Conservation (phyloP, 768 basidiomycete species). For the Russula lepida region DNA sequence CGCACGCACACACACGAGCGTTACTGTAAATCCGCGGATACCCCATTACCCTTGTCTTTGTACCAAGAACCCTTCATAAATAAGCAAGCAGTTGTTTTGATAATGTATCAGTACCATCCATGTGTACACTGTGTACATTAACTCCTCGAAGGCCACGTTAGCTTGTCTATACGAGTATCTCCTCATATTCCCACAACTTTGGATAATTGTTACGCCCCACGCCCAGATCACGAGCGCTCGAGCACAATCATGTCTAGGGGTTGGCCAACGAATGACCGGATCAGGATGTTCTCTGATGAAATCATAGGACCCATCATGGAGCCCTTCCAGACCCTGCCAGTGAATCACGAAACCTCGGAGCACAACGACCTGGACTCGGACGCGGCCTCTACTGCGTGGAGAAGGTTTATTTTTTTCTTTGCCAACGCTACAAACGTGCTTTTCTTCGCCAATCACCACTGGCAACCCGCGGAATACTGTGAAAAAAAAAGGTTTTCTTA, state of each 20-base stretch:
- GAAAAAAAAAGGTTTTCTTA: too few relatives aligned
- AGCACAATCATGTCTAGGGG: neutral
- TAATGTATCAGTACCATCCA: conserved; percentile 14
- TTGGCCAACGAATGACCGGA: neutral
- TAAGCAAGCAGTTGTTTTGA: conserved; percentile 14
- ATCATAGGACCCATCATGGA: conserved; percentile 35
- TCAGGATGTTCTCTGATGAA: conserved; percentile 52
- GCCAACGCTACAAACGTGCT: conserved; percentile 37
- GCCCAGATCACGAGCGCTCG: conserved; percentile 5
- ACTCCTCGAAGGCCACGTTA: neutral
- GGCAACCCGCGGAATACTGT: conserved; percentile 56
- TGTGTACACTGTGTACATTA: conserved; percentile 1
- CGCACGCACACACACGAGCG: neutral
- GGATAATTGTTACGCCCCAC: conserved; percentile 14
- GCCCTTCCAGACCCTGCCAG: conserved; percentile 38
- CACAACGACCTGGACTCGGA: conserved; percentile 38
- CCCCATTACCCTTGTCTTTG: conserved; percentile 17
- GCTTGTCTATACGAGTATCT: conserved; percentile 44
- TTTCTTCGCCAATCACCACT: conserved; percentile 60
- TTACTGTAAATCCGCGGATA: conserved; percentile 18
- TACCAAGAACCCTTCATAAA: conserved; percentile 7
- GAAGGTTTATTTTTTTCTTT: conserved; percentile 31
- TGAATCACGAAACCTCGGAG: conserved; percentile 30
- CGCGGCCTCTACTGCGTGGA: conserved; percentile 37
- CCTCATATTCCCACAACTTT: conserved; percentile 48